These are phyloP conservation scores for Abortiporus biennis DNA, from an alignment of 1,284 basidiomycete genomes.

Conservation along the genomic window DNA sequence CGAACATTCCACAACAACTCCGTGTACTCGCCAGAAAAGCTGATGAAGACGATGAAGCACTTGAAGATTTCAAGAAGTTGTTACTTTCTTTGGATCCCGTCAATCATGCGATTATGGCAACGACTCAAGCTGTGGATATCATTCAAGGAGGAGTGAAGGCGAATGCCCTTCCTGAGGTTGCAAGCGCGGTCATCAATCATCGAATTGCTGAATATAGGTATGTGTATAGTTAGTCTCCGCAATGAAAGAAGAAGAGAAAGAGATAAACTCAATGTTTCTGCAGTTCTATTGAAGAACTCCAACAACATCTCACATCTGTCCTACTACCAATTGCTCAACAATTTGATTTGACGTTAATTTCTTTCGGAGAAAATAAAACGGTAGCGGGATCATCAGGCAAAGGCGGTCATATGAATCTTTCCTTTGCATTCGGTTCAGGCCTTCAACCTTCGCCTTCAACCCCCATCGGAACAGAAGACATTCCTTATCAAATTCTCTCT, in stretches of 20 bases:
- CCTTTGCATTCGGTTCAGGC: conserved; percentile 36
- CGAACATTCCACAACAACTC: conserved; percentile 33
- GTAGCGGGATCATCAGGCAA: conserved; percentile 16
- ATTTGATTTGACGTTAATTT: conserved; percentile 39
- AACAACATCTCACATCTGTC: conserved; percentile 34
- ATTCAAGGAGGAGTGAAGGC: conserved; percentile 56
- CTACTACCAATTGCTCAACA: conserved; percentile 36
- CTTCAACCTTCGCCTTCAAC: conserved; percentile 55
- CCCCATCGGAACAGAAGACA: conserved; percentile 34
- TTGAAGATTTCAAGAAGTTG: conserved; percentile 33
- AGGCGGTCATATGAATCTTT: conserved; percentile 33
- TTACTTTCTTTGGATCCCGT: conserved; percentile 24
- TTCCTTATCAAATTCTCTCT: conserved; percentile 40
- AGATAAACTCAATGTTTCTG: conserved; percentile 16
- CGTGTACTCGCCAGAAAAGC: conserved; percentile 31
- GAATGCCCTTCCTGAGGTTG: conserved; percentile 54
- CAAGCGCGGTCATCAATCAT: conserved; percentile 49
- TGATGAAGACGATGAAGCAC: conserved; percentile 32
- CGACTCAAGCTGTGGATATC: conserved; percentile 58
- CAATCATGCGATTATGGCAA: conserved; percentile 34
- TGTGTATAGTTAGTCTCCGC: conserved; percentile 1
- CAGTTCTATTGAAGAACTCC: conserved; percentile 38
- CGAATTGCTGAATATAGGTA: conserved; percentile 41
- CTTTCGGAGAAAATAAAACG: conserved; percentile 32
- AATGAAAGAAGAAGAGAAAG: conserved; percentile 7